Base-by-base conservation (phyloP, 73 alveolate species). In the Stentor coeruleus region DNA sequence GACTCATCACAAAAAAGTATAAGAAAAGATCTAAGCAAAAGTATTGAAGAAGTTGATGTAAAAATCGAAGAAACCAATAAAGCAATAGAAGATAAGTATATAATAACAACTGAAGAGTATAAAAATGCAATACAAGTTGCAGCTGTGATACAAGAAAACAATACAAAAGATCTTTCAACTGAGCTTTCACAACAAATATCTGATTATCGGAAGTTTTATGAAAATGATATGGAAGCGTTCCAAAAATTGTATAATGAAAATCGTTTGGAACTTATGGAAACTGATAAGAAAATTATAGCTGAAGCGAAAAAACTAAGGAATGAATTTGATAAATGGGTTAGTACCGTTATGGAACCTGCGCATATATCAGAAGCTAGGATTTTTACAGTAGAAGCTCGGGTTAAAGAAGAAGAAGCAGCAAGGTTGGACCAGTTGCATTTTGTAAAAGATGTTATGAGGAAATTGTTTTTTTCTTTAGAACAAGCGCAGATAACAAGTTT, bases 311-410 rank as follows among this genome's bases (percentile, higher is more conserved):
- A 66, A 66, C n/a, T 66, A 40, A 0, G 79, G 33, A 33, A 20
- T 66, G 79, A 66, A 28, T 66, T 66, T 33, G 79, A 66, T 31
- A 20, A 31, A 20, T 66, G 79, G 79, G 79, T 66, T 15, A 40
- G 49, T 15, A 66, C n/a, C 14, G 79, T 66, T 20, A 66, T 66
- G 79, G 79, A 66, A 40, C 79, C 79, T 28, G 79, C 79, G 2
- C 79, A 66, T 33, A 31, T 66, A 14, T 66, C 79, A 20, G 79
- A 66, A 66, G 79, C 79, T 15, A 20, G 79, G 33, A 66, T 66
- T 33, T 66, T 66, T 40, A 31, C 79, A 66, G 37, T 66, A 0
- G 79, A 66, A 66, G 79, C 79, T 20, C 79, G 79, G 11, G 79
- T 66, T 15, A 66, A 66, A 66, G 79, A 66, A 66, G 79, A 66